Base-by-base conservation (phyloP, 768 basidiomycete genomes). In the Mycena metata region DNA sequence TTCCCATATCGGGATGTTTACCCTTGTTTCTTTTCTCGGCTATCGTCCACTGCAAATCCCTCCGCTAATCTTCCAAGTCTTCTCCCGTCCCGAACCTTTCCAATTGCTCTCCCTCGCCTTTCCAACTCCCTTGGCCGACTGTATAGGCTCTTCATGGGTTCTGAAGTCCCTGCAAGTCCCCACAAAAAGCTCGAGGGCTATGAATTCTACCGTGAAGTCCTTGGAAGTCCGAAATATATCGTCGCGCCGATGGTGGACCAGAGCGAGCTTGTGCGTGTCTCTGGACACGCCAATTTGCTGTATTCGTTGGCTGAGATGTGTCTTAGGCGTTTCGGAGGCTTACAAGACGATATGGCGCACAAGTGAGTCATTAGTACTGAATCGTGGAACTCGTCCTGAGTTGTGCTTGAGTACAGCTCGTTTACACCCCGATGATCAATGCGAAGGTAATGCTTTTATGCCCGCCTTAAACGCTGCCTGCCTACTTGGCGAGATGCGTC, bases 181-280 rank as follows among this genome's bases (percentile, higher is more conserved):
- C 56, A 60, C 0, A 41, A 17, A 30, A 93, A 91, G 76, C 81
- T 91, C 13, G 79, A 77, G 13, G 96, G 96, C 3, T 96, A 96
- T 74, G 91, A 95, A 5, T 94, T 98, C 73, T 98, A 96, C 75
- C 83, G 82, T 26, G 82, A 90, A 63, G 87, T 94, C 0, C 84
- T 98, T 26, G 92, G 93, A 10, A 91, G 90, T 74, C 94, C 97
- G 11, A 96, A 93, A 79, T 92, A 88, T 75, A 87, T 99, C 45
- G 95, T 98, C 19, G 97, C 95, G 11, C 98, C 98, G 19, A 99
- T 99, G 98, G 98, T 99, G 0, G 98, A 99, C 78, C 96, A 98
- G 82, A 95, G 93, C 75, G 97, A 98, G 79, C 85, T 98, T 78
- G 96, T 98, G 73, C 73, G 92, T 86, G 16, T 24, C 1, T 7